Evolutionary conservation across 352 stramenopile genomes (phyloP).

Genomic region (Pythium aristosporum): DNA sequence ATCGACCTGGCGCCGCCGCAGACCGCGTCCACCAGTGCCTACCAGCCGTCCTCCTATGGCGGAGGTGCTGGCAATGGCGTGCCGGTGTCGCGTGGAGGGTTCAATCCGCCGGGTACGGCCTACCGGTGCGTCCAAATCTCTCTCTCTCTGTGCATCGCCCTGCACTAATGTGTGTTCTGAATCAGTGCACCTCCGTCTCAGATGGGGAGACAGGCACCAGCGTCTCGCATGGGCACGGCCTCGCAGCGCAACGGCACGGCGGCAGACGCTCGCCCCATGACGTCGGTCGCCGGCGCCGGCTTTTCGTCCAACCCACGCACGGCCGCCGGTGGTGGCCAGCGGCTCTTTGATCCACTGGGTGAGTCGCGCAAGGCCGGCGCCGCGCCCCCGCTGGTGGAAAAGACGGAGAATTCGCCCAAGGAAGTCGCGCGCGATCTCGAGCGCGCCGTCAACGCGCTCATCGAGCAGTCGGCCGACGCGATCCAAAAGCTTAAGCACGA

Average conservation of each 20-base stretch:
- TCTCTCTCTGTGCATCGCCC: not conserved
- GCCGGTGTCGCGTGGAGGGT: slow-evolving; percentile 52
- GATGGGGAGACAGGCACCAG: slow-evolving; percentile 67
- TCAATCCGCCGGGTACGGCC: slow-evolving; percentile 65
- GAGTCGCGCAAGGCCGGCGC: slow-evolving; percentile 78
- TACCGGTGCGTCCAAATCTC: slow-evolving; percentile 45
- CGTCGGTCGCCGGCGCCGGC: slow-evolving; percentile 89
- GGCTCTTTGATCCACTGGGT: slow-evolving; percentile 90
- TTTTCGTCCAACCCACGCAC: slow-evolving; percentile 88
- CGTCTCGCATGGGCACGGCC: slow-evolving; percentile 63
- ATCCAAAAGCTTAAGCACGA: slow-evolving; percentile 76
- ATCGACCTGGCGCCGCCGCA: slow-evolving; percentile 79
- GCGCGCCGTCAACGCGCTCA: slow-evolving; percentile 87
- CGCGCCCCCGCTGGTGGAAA: slow-evolving; percentile 83
- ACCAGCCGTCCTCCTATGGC: slow-evolving; percentile 52
- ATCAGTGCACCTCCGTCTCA: slow-evolving; percentile 62
- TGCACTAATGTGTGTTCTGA: not conserved
- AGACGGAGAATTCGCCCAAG: slow-evolving; percentile 91
- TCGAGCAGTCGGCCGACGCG: slow-evolving; percentile 89
- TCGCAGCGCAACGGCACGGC: slow-evolving; percentile 34
- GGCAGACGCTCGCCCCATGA: slow-evolving; percentile 89
- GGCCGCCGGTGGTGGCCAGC: slow-evolving; percentile 41
- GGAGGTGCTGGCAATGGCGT: slow-evolving; percentile 34
- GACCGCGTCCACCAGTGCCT: slow-evolving; percentile 58
- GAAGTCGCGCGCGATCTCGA: slow-evolving; percentile 92